A percentile compares a stretch with the other conserved stretches of the same genome.
Conservation (phyloP, 2,329 filamentous ascomycete genomes). For the Trichoderma afroharzianum region DNA sequence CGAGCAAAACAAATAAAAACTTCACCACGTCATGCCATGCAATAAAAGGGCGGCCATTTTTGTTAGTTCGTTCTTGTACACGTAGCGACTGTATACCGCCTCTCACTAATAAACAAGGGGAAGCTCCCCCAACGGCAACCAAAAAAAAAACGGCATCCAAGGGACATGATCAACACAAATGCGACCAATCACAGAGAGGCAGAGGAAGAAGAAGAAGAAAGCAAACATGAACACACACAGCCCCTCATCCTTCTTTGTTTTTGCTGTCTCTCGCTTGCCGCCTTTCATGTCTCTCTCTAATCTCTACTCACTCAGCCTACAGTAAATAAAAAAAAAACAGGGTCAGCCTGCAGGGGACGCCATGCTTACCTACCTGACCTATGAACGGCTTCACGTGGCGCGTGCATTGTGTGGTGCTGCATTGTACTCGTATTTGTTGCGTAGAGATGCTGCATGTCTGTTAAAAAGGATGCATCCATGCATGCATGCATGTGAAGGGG, state of each 20-base stretch:
- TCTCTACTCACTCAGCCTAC: neutral
- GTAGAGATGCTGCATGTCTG: neutral
- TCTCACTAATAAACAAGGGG: neutral
- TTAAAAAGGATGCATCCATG: neutral
- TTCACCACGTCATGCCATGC: neutral
- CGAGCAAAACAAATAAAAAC: neutral
- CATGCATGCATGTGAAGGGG: neutral
- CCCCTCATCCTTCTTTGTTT: neutral
- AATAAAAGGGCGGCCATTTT: neutral
- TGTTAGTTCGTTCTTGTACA: neutral
- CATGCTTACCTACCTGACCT: neutral
- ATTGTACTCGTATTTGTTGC: neutral
- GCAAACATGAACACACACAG: neutral
- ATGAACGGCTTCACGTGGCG: conserved; percentile 4
- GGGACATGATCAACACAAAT: neutral
- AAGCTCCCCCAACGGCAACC: neutral
- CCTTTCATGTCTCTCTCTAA: neutral
- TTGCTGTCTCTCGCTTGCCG: neutral
- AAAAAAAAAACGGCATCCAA: neutral
- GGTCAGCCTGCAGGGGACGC: neutral
- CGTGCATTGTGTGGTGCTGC: neutral
- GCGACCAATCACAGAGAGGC: neutral
- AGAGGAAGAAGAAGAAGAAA: neutral
- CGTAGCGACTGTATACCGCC: neutral
- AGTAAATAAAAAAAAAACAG: neutral